Conservation (phyloP, 495 filamentous ascomycete species). For the Acidiella bohemica region DNA sequence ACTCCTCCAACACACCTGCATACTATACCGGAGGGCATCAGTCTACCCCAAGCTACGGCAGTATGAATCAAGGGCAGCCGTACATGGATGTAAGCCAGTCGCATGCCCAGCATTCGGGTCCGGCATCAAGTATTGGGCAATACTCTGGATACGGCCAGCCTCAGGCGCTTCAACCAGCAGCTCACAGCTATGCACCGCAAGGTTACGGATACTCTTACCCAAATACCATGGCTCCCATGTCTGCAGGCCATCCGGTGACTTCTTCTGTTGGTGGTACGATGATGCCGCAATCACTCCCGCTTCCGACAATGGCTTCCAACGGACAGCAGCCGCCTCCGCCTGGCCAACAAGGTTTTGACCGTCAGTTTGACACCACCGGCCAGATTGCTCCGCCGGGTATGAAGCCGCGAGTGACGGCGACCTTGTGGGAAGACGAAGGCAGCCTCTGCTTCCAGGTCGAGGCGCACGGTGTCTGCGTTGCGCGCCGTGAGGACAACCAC, state of each 20-base stretch:
- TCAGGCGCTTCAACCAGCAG: constrained; percentile 66
- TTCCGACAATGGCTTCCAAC: constrained; percentile 19
- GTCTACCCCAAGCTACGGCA: constrained; percentile 36
- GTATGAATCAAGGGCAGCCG: constrained; percentile 72
- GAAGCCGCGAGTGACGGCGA: constrained; percentile 95
- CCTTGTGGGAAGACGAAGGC: constrained; percentile 95
- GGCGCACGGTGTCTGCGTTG: constrained; percentile 90
- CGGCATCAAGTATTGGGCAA: constrained; percentile 57
- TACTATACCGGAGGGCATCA: constrained; percentile 13
- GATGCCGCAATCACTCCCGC: constrained; percentile 23
- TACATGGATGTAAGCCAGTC: constrained; percentile 74
- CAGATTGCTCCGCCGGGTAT: constrained; percentile 90
- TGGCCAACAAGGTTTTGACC: constrained; percentile 27
- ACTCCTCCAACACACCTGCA: constrained; percentile 23
- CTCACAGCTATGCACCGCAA: constrained; percentile 52
- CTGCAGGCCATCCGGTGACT: constrained; percentile 51
- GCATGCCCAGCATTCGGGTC: constrained; percentile 67
- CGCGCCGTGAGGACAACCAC: constrained; percentile 89
- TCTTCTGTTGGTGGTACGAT: constrained; percentile 46
- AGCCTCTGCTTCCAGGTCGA: constrained; percentile 97
- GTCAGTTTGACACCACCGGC: constrained; percentile 75
- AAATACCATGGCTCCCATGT: constrained; percentile 62
- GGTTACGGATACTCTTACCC: constrained; percentile 60
- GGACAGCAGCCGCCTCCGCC: constrained; percentile 11
- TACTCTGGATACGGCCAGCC: constrained; percentile 53